These are phyloP conservation scores for Alternaria tenuissima DNA, from an alignment of 2,329 filamentous ascomycete genomes.

Conservation along the genomic window DNA sequence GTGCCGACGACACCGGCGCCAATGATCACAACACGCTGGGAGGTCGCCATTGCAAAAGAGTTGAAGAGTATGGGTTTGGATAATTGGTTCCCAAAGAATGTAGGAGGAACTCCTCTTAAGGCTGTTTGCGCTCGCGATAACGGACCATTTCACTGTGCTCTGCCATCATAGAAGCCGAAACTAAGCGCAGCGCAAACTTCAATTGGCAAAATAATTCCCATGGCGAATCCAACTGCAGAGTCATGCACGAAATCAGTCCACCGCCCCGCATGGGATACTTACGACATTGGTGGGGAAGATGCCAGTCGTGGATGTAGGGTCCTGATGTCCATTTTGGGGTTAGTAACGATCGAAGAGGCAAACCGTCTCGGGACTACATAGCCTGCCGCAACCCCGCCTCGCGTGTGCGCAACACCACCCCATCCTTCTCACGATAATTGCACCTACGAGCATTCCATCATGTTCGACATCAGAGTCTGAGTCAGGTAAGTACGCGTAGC, in stretches of 20 bases:
- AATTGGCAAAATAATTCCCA: conserved; percentile 35
- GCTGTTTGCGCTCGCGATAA: conserved; percentile 31
- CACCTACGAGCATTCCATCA: neutral
- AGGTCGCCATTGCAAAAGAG: conserved; percentile 32
- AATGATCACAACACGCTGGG: conserved; percentile 54
- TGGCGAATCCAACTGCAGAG: conserved; percentile 23
- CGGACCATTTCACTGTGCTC: conserved; percentile 26
- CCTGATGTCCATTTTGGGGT: conserved; percentile 35
- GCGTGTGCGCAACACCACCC: conserved; percentile 24
- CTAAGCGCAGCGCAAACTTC: conserved; percentile 35
- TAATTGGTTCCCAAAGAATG: conserved; percentile 4
- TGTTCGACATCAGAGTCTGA: neutral
- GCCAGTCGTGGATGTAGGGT: conserved; percentile 36
- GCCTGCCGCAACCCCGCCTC: conserved; percentile 33
- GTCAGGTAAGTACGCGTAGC: conserved; percentile 13
- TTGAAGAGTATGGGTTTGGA: neutral
- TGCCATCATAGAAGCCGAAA: conserved; percentile 27
- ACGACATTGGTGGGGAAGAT: conserved; percentile 40
- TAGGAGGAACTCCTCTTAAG: conserved; percentile 22
- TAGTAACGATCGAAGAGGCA: conserved; percentile 25
- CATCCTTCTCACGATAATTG: conserved; percentile 5
- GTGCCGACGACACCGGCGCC: conserved; percentile 71
- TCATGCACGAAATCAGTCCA: conserved; percentile 12
- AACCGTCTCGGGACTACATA: conserved; percentile 29
- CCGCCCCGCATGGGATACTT: conserved; percentile 35